phyloP scores from a whole-genome alignment of 1,284 basidiomycete genomes.

The Veloporphyrellus conicus region DNA sequence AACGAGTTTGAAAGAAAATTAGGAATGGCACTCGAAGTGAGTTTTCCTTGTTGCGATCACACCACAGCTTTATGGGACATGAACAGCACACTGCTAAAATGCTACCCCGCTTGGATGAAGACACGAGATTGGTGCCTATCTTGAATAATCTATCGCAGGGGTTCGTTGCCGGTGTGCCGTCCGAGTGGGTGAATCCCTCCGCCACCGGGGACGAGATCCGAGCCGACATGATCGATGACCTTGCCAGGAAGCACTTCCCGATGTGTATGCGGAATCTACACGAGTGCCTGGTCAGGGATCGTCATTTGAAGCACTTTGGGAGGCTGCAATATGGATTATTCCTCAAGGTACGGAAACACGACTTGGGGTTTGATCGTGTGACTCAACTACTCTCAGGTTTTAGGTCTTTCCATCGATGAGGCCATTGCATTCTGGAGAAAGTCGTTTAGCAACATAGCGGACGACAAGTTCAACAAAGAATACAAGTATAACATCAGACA shows the following conservation, averaged over 20 bases:
- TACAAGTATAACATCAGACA: conserved; percentile 98
- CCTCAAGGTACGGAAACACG: conserved; percentile 73
- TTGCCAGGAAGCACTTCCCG: conserved; percentile 89
- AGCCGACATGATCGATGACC: conserved; percentile 90
- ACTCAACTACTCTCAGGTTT: conserved; percentile 51
- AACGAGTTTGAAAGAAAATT: conserved; percentile 82
- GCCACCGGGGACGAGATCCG: conserved; percentile 67
- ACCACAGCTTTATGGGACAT: conserved; percentile 2
- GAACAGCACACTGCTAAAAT: conserved; percentile 80
- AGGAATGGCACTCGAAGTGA: conserved; percentile 77
- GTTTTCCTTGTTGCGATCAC: conserved; percentile 16
- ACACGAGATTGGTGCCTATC: conserved; percentile 87
- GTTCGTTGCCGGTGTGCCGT: conserved; percentile 87
- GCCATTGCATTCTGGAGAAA: conserved; percentile 92
- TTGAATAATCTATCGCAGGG: conserved; percentile 91
- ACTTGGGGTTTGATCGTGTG: background rate
- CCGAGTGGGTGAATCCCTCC: conserved; percentile 66
- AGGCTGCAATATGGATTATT: conserved; percentile 92
- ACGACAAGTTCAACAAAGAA: conserved; percentile 98
- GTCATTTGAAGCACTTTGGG: conserved; percentile 91
- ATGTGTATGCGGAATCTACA: conserved; percentile 95
- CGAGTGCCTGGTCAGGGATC: conserved; percentile 70
- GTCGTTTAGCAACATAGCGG: conserved; percentile 75
- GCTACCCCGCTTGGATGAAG: conserved; percentile 93
- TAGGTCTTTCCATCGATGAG: conserved; percentile 93